Evolutionary conservation across 106 monocot species (phyloP).

Genomic region (Dactylorhiza incarnata): DNA sequence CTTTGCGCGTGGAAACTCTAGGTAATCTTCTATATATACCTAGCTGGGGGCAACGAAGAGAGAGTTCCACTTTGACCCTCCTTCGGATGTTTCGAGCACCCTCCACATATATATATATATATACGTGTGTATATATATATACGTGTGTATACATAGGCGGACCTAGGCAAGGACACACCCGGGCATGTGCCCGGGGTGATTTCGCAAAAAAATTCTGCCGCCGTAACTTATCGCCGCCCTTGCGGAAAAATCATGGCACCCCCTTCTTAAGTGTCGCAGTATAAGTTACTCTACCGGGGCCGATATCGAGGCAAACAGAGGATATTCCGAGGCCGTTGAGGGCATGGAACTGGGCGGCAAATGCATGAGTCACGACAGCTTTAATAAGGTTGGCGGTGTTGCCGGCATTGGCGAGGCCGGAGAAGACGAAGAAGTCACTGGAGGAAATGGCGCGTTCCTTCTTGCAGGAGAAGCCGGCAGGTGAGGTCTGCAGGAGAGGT

Average conservation of each 20-base stretch:
- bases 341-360: conserved; percentile 51
- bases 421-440: conserved; percentile 68
- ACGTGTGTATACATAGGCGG: no score
- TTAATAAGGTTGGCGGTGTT: conserved; percentile 67
- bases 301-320: conserved; percentile 56
- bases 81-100: no score
- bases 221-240: no score
- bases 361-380: conserved; percentile 57
- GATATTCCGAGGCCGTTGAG: conserved; percentile 87
- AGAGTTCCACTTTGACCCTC: no score
- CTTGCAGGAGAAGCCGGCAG: conserved; percentile 67
- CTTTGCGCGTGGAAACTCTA: no score
- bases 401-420: conserved; percentile 40
- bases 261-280: conserved; percentile 28
- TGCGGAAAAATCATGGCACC: conserved; percentile 66
- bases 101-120: no score
- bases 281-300: conserved; percentile 41
- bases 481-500: conserved; percentile 32
- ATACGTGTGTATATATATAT: no score
- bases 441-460: conserved; percentile 10
- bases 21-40: no score
- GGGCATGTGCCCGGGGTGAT: no score
- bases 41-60: no score
- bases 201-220: no score
- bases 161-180: no score